Evolutionary conservation across 495 filamentous ascomycete genomes (phyloP).

Genomic region (Physcia stellaris): DNA sequence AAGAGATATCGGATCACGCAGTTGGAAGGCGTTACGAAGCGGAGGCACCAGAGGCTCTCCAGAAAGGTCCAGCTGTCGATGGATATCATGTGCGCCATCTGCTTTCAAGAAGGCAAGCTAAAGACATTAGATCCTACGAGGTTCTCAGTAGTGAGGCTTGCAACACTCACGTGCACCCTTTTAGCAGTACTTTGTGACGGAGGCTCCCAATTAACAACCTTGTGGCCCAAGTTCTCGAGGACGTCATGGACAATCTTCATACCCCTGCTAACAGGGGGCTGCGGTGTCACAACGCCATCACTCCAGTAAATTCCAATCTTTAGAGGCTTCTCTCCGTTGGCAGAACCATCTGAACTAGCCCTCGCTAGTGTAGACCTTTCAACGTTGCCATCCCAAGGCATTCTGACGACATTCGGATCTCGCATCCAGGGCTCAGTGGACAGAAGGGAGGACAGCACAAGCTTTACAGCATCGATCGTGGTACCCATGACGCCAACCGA

Average conservation of each 20-base stretch:
- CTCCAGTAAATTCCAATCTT: conserved; percentile 36
- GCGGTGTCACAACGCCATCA: conserved; percentile 32
- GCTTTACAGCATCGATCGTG: conserved; percentile 15
- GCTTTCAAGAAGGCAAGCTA: conserved; percentile 19
- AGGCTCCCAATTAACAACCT: conserved; percentile 47
- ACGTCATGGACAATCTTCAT: conserved; percentile 34
- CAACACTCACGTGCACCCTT: conserved; percentile 22
- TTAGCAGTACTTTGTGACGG: conserved; percentile 30
- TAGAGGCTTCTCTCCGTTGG: conserved; percentile 14
- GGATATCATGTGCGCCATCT: conserved; percentile 27
- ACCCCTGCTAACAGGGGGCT: conserved; percentile 39
- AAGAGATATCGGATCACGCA: conserved; percentile 15
- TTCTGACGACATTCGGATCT: conserved; percentile 20
- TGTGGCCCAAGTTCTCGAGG: conserved; percentile 37
- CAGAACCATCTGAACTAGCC: conserved; percentile 12
- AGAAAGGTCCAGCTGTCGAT: conserved; percentile 24
- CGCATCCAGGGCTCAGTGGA: conserved; percentile 21
- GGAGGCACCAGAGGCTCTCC: conserved; percentile 29
- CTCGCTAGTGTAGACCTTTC: conserved; percentile 11
- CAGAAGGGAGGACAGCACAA: conserved; percentile 24
- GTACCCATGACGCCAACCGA: conserved; percentile 13
- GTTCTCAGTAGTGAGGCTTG: no score
- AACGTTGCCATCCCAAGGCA: conserved; percentile 17
- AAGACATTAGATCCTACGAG: no score
- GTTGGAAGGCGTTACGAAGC: conserved; percentile 18